These are phyloP conservation scores for Gossypium raimondii DNA, from an alignment of 345 rosid species.

Conservation along the genomic window DNA sequence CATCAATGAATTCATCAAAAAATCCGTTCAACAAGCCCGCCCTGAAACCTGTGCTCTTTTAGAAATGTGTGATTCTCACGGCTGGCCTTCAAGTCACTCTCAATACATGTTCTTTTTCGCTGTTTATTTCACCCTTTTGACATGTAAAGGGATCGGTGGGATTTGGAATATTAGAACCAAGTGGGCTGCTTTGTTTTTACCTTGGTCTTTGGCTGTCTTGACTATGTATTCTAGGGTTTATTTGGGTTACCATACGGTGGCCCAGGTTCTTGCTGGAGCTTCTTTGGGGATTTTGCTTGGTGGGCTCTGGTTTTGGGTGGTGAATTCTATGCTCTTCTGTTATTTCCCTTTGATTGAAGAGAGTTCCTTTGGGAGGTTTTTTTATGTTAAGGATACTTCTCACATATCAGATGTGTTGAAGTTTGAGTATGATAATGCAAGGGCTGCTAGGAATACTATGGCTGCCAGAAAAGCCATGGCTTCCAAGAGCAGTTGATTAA, in stretches of 20 bases:
- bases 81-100: slow-evolving; percentile 98
- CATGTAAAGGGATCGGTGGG: slow-evolving; percentile 59
- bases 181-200: slow-evolving; percentile 37
- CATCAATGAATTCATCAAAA: slow-evolving; percentile 72
- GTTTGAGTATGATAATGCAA: slow-evolving; percentile 94
- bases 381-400: slow-evolving; percentile 93
- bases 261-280: slow-evolving; percentile 92
- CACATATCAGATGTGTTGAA: slow-evolving; percentile 79
- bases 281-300: slow-evolving; percentile 60
- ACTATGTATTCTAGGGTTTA: slow-evolving; percentile 95
- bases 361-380: slow-evolving; percentile 64
- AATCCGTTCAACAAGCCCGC: slow-evolving; percentile 73
- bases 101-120: slow-evolving; percentile 96
- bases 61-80: slow-evolving; percentile 95
- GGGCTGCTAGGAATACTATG: slow-evolving; percentile 57
- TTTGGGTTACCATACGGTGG: slow-evolving; percentile 81
- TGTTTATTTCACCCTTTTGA: slow-evolving; percentile 52
- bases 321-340: slow-evolving; percentile 43
- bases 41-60: slow-evolving; percentile 80
- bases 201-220: slow-evolving; percentile 66
- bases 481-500: slow-evolving; percentile 48
- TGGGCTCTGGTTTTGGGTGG: slow-evolving; percentile 76
- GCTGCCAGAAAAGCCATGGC: slow-evolving; percentile 58
- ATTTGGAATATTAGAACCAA: slow-evolving; percentile 45
- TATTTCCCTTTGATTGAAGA: slow-evolving; percentile 79